Evolutionary conservation across 2,329 filamentous ascomycete species (phyloP).

Genomic region (Colletotrichum horii): DNA sequence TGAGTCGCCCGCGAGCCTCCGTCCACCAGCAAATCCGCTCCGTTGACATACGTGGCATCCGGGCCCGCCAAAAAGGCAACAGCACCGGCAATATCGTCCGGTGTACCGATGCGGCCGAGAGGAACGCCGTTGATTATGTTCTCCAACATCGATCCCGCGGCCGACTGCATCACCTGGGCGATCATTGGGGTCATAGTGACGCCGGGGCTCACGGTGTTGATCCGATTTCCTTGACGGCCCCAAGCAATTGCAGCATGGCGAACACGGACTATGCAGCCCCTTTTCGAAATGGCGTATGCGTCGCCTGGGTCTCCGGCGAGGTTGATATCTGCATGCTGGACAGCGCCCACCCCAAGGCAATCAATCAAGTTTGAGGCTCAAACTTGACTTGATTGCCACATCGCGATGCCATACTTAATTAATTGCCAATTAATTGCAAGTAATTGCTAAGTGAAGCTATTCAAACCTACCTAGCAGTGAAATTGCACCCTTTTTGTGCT

Average conservation of each 20-base stretch:
- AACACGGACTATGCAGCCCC: neutral
- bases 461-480: too few species aligned
- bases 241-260: neutral
- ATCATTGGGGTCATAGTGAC: constrained; percentile 3
- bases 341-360: too few species aligned
- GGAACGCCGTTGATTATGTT: neutral
- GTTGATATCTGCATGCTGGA: neutral
- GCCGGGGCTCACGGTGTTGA: constrained; percentile 4
- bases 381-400: too few species aligned
- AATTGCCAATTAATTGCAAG: too few species aligned
- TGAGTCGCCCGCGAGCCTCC: neutral
- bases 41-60: neutral
- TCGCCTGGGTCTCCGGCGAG: neutral
- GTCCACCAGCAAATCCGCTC: neutral
- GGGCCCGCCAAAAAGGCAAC: neutral
- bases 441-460: too few species aligned
- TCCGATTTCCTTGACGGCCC: neutral
- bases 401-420: too few species aligned
- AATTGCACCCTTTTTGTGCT: too few species aligned
- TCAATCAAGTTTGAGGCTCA: too few species aligned
- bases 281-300: neutral
- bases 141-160: neutral
- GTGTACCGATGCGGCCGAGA: neutral
- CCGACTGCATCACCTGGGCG: neutral
- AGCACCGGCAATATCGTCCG: neutral